Base-by-base conservation (phyloP, 75 land plant genomes). In the Selaginella tamariscina region DNA sequence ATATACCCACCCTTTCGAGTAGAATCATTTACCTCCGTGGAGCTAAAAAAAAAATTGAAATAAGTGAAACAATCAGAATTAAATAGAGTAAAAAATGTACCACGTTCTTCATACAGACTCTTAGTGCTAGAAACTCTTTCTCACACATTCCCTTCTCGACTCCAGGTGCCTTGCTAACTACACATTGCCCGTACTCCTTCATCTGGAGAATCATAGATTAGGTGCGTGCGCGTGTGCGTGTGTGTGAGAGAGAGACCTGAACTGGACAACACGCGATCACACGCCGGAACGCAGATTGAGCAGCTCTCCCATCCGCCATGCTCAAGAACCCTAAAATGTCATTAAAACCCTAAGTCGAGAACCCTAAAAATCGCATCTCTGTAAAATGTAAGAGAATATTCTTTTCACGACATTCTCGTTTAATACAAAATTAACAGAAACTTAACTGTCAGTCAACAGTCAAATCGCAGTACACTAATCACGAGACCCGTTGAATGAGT, bases 121-220 rank as follows among this genome's bases (percentile, higher is more conserved):
- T 89, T 27, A 94, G 70, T 30, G 79, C 80, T 72, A 80, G 31
- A 66, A 94, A 90, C 71, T 90, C 88, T 75, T 89, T 80, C 67
- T 71, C 56, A 55, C 98, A 94, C 91, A 90, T 89, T 54, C 86
- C 83, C 68, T 60, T 83, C 68, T 94, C 98, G 70, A 94, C 78
- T 32, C 83, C 81, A 21, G 98, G 91, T 65, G 88, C 83, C 60
- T 76, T 87, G 49, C 72, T 68, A 30, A 88, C 83, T 22, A 94
- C 80, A 70, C 98, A 94, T 54, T 59, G 78, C 15, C 98, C 98
- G 67, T 93, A 93, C 29, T 74, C 85, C 78, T 83, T 85, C 20
- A 82, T 81, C 98, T 94, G 73, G 28, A 72, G 29, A 22, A n/a
- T n/a, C 63, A 39, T 5, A 39, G 15, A 5, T 15, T 39, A 5